These are phyloP conservation scores for Pythium folliculosum DNA, from an alignment of 352 stramenopile genomes.

Conservation along the genomic window DNA sequence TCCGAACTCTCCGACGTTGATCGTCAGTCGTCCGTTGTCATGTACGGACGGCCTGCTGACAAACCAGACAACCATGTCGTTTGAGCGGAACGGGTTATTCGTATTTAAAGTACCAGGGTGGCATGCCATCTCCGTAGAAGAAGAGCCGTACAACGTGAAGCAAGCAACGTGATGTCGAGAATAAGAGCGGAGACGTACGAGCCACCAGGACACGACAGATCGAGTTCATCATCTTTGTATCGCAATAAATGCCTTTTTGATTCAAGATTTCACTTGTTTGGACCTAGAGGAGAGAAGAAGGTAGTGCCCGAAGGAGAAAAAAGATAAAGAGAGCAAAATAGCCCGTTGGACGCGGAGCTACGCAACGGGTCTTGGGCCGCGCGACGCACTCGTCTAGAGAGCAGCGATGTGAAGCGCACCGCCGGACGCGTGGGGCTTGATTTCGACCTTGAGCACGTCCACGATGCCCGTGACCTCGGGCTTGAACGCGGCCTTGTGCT, in stretches of 20 bases:
- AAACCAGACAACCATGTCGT: slow-evolving; percentile 27
- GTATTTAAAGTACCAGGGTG: slow-evolving; percentile 7
- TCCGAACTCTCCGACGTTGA: slow-evolving; percentile 52
- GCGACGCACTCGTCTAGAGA: slow-evolving; percentile 17
- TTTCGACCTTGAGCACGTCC: slow-evolving; percentile 61
- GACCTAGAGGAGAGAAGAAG: neutral
- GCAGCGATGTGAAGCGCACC: slow-evolving; percentile 47
- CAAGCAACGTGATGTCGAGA: neutral
- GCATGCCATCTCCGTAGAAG: slow-evolving; percentile 4
- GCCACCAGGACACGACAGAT: neutral
- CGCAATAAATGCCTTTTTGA: neutral
- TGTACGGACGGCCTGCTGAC: slow-evolving; percentile 51
- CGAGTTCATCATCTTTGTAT: neutral
- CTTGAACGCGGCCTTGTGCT: slow-evolving; percentile 48
- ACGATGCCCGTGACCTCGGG: slow-evolving; percentile 60
- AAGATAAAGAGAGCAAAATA: neutral
- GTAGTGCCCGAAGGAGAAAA: neutral
- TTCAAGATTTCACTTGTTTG: neutral
- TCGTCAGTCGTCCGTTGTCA: slow-evolving; percentile 66
- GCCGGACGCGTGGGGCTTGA: slow-evolving; percentile 37
- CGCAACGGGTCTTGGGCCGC: neutral
- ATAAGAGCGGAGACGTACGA: neutral
- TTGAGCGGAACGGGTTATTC: neutral
- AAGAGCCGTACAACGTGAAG: neutral
- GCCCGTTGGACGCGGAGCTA: neutral